Evolutionary conservation across 202 grass and related monocot species (phyloP), one percentile per base, ranked within the genome.

Genomic region (Musa balbisiana): DNA sequence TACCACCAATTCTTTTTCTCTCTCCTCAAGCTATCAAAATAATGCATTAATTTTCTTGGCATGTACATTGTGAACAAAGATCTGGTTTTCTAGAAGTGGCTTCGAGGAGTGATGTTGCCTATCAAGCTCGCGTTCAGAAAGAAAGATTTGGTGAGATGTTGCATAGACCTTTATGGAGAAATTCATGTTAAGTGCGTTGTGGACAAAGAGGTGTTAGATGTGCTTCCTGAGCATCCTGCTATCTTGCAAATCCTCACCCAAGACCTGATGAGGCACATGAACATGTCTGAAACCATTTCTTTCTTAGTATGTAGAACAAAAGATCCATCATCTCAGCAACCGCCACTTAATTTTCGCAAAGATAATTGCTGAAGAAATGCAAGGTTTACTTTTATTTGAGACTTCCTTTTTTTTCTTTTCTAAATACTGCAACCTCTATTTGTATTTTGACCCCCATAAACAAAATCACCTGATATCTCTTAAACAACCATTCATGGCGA

Each of bases 61-160:
- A 59, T 14, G 55, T 59, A 16, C 15, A 73, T 79, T 97, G 93
- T 88, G 88, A 97, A 83, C 90, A 97, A 82, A 93, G 84, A 78
- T 86, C 90, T 67, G 78, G 93, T 87, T 80, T 97, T 33, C 82
- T 97, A 80, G 90, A 93, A 68, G 90, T 97, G 66, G 88, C 90
- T 71, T 91, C 90, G n/a, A 82, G 33, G 6, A 43, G 0, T 3
- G 33, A 3, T 79, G 88, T 93, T 74, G 83, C 91, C 84, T 97
- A 97, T 78, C 90, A 93, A 85, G 91, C 93, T 54, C 85, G 88
- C 12, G 93, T 97, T 80, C 90, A 91, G 67, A 91, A 89, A 70
- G 93, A 97, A 87, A 89, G 93, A 89, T 97, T 93, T 80, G 88
- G 88, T 77, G 93, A 97, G 83, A 89, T 84, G 73, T 85, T 29